Conservation (phyloP, 2,329 filamentous ascomycete genomes). For the Phyllosticta citrichinensis region DNA sequence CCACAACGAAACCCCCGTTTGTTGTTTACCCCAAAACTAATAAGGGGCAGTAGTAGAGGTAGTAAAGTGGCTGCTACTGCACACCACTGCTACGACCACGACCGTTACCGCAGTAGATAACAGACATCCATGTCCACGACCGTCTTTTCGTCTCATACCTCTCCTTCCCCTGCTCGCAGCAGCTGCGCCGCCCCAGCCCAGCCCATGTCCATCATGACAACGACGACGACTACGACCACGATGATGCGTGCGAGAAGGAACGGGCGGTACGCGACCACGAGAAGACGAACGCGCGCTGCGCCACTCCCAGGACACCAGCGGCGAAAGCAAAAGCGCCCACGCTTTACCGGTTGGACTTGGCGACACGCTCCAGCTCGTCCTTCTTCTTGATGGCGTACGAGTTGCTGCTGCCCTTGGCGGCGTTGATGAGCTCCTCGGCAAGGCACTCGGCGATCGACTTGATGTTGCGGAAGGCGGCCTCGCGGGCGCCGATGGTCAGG, state of each 20-base stretch:
- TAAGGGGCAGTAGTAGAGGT: background rate
- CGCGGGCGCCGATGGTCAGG: conserved; percentile 96
- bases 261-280: background rate
- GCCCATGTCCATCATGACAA: no score
- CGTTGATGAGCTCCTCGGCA: conserved; percentile 99
- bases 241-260: no score
- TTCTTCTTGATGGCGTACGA: conserved; percentile 99
- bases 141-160: no score
- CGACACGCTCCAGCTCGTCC: conserved; percentile 99
- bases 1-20: background rate
- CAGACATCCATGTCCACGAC: no score
- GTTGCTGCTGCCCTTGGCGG: conserved; percentile 99
- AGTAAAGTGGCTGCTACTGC: background rate
- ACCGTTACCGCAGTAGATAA: background rate
- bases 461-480: conserved; percentile 99
- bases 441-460: conserved; percentile 99
- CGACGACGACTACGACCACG: no score
- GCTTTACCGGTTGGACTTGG: conserved; percentile 99
- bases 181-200: no score
- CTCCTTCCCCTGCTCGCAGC: no score
- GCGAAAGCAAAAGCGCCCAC: background rate
- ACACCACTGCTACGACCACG: background rate
- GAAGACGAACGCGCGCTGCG: background rate
- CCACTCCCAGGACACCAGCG: background rate
- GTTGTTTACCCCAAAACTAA: background rate